Evolutionary conservation across 2,329 filamentous ascomycete genomes (phyloP).

Genomic region (Phialocephala subalpina): DNA sequence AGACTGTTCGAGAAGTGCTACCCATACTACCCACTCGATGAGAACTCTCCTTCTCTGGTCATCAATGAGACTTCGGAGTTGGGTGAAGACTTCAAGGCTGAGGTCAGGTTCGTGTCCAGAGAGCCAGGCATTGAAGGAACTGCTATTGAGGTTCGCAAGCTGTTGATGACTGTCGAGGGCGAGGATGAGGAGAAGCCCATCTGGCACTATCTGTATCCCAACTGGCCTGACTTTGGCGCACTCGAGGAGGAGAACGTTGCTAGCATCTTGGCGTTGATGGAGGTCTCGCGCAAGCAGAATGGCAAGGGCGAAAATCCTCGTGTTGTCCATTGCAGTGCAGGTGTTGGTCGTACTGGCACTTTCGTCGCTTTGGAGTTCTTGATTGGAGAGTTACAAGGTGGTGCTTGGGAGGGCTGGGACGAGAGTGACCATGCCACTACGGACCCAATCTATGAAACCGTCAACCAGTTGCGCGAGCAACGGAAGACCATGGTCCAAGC

Average conservation of each 20-base stretch:
- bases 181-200: slow-evolving; percentile 67
- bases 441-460: slow-evolving; percentile 80
- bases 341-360: slow-evolving; percentile 91
- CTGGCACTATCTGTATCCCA: slow-evolving; percentile 85
- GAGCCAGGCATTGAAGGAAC: slow-evolving; percentile 61
- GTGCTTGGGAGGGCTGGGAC: slow-evolving; percentile 54
- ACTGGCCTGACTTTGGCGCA: slow-evolving; percentile 91
- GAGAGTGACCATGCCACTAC: slow-evolving; percentile 48
- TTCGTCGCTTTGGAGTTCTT: slow-evolving; percentile 97
- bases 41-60: slow-evolving; percentile 58
- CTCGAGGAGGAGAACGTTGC: slow-evolving; percentile 73
- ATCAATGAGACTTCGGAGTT: slow-evolving; percentile 72
- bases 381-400: slow-evolving; percentile 80
- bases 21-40: slow-evolving; percentile 79
- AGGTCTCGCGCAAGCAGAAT: slow-evolving; percentile 68
- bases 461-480: slow-evolving; percentile 84
- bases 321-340: slow-evolving; percentile 88
- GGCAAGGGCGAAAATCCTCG: slow-evolving; percentile 71
- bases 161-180: slow-evolving; percentile 60
- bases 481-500: slow-evolving; percentile 96
- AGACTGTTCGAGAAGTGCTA: slow-evolving; percentile 82
- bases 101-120: slow-evolving; percentile 66
- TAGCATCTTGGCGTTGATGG: slow-evolving; percentile 74
- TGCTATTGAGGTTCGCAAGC: slow-evolving; percentile 76
- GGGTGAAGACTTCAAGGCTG: slow-evolving; percentile 71